These are phyloP conservation scores for Phytopythium boreale DNA, from an alignment of 352 stramenopile species.

Conservation along the genomic window DNA sequence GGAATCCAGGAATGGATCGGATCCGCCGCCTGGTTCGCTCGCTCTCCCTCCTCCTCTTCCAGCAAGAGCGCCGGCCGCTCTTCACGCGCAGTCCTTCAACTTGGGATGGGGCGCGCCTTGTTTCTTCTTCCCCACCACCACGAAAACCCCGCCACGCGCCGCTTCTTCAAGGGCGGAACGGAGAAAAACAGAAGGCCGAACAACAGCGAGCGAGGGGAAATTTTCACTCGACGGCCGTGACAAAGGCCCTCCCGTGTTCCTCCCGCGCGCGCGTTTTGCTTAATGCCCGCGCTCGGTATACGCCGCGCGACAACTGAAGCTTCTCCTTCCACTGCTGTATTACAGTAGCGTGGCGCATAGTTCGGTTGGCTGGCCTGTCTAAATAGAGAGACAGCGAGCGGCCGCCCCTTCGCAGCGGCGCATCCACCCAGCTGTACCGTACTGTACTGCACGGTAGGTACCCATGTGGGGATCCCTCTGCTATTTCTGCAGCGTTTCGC, in stretches of 20 bases:
- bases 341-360: not conserved
- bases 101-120: not conserved
- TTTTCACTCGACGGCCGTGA: not conserved
- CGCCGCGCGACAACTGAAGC: not conserved
- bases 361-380: not conserved
- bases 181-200: not conserved
- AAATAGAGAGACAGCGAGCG: not conserved
- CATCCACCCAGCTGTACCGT: not conserved
- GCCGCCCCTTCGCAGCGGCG: conserved; percentile 1
- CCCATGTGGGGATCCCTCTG: not conserved
- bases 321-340: too few species aligned
- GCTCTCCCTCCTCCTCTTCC: too few species aligned
- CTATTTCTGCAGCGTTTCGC: conserved; percentile 6
- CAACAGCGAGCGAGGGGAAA: not conserved
- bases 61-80: too few species aligned
- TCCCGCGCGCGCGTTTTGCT: not conserved
- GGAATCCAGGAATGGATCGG: not conserved
- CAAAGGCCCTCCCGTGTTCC: not conserved
- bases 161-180: conserved; percentile 3
- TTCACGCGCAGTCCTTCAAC: not conserved
- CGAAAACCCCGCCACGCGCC: not conserved
- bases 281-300: not conserved
- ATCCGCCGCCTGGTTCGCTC: not conserved
- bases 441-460: not conserved
- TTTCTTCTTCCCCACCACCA: not conserved